These are phyloP conservation scores for Yamadazyma membranifaciens DNA, from an alignment of 1,139 yeast species.

Conservation along the genomic window DNA sequence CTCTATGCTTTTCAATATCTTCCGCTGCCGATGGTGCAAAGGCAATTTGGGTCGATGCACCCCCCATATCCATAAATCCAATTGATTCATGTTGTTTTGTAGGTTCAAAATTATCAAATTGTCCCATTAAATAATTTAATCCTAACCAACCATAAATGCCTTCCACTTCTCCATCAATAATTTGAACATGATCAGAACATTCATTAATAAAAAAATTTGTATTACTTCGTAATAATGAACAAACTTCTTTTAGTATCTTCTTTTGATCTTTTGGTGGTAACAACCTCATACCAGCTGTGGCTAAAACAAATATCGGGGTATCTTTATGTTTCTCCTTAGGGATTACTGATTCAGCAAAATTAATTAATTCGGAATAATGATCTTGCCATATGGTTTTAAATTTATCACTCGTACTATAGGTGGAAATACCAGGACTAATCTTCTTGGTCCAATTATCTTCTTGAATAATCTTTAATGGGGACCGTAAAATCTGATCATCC, in stretches of 20 bases:
- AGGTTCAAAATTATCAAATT: conserved; percentile 45
- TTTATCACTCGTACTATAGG: conserved; percentile 41
- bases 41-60: conserved; percentile 81
- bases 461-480: conserved; percentile 64
- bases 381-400: conserved; percentile 54
- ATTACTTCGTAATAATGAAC: conserved; percentile 46
- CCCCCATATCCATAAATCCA: conserved; percentile 92
- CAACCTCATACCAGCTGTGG: conserved; percentile 83
- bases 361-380: conserved; percentile 56
- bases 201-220: conserved; percentile 49
- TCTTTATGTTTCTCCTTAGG: conserved; percentile 51
- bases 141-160: conserved; percentile 84
- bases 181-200: conserved; percentile 62
- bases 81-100: conserved; percentile 46
- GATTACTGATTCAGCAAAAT: conserved; percentile 57
- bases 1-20: conserved; percentile 55
- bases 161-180: conserved; percentile 78
- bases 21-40: conserved; percentile 61
- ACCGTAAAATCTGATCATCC: conserved; percentile 29
- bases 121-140: conserved; percentile 63
- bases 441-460: conserved; percentile 60
- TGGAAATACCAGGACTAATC: conserved; percentile 69
- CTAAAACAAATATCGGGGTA: conserved; percentile 71
- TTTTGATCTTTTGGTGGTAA: conserved; percentile 47
- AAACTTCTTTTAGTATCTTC: conserved; percentile 49